These are phyloP conservation scores for Serpula lacrymans DNA, from an alignment of 768 basidiomycete species.

Conservation along the genomic window DNA sequence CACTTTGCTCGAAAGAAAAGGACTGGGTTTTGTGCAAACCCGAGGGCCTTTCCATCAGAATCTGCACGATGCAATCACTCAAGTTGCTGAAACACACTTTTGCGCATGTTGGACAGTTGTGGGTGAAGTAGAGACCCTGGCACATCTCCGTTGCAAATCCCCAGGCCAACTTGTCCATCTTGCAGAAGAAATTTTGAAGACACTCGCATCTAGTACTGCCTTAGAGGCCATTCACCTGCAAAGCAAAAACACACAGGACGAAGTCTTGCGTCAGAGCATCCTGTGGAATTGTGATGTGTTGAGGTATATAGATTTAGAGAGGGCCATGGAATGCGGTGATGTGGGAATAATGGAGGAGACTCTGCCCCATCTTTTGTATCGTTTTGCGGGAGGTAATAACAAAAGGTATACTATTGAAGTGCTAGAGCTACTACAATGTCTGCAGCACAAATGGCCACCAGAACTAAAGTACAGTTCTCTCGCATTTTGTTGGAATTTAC, in stretches of 20 bases:
- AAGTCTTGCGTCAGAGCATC: slow-evolving; percentile 21
- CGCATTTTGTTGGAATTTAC: too few species aligned
- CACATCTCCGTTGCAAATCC: slow-evolving; percentile 19
- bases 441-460: slow-evolving; percentile 24
- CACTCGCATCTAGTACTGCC: slow-evolving; percentile 29
- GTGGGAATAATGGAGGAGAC: slow-evolving; percentile 20
- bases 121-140: slow-evolving; percentile 17
- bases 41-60: slow-evolving; percentile 20
- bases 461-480: slow-evolving; percentile 16
- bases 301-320: slow-evolving; percentile 31
- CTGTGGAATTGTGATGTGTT: slow-evolving; percentile 37
- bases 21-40: slow-evolving; percentile 1
- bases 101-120: slow-evolving; percentile 29
- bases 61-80: slow-evolving; percentile 29
- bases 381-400: slow-evolving; percentile 22
- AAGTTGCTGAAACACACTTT: slow-evolving; percentile 36
- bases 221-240: slow-evolving; percentile 13
- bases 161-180: slow-evolving; percentile 25
- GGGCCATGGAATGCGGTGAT: slow-evolving; percentile 32
- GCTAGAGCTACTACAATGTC: slow-evolving; percentile 23
- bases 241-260: slow-evolving; percentile 20
- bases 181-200: slow-evolving; percentile 22
- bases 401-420: slow-evolving; percentile 26
- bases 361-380: slow-evolving; percentile 20
- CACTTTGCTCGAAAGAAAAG: slow-evolving; percentile 9